phyloP scores from a whole-genome alignment of 176 grass and related monocot genomes.

The Oryza nivara region DNA sequence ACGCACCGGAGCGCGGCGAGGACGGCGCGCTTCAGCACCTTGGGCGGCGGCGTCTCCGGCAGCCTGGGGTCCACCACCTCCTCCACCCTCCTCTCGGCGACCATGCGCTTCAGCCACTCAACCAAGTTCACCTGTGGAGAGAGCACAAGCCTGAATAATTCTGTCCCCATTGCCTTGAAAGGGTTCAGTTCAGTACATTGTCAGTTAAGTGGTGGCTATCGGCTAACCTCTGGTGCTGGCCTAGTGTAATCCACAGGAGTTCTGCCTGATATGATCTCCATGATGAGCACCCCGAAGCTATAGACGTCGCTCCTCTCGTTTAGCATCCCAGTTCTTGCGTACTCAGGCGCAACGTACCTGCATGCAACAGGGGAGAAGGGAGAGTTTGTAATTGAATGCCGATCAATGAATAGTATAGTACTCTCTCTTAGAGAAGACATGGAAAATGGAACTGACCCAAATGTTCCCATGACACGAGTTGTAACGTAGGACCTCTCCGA shows the following conservation, averaged over 20 bases:
- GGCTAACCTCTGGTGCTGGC: conserved; percentile 59
- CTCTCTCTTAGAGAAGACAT: background rate
- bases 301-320: conserved; percentile 95
- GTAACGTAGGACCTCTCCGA: conserved; percentile 72
- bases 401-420: background rate
- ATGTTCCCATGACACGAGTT: conserved; percentile 93
- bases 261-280: conserved; percentile 88
- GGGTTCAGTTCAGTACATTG: background rate
- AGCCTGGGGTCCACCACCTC: conserved; percentile 82
- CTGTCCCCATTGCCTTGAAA: background rate
- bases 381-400: background rate
- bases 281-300: conserved; percentile 90
- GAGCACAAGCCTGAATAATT: background rate
- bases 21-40: conserved; percentile 70
- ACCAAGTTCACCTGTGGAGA: conserved; percentile 76
- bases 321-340: conserved; percentile 87
- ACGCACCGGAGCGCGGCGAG: conserved; percentile 87
- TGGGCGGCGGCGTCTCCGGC: conserved; percentile 61
- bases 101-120: conserved; percentile 91
- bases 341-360: conserved; percentile 92
- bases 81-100: conserved; percentile 73
- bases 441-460: conserved; percentile 60
- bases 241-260: conserved; percentile 92
- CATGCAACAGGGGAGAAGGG: conserved; percentile 27
- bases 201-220: background rate